These are phyloP conservation scores for Phytophthora megakarya DNA, from an alignment of 352 stramenopile species.

Conservation along the genomic window DNA sequence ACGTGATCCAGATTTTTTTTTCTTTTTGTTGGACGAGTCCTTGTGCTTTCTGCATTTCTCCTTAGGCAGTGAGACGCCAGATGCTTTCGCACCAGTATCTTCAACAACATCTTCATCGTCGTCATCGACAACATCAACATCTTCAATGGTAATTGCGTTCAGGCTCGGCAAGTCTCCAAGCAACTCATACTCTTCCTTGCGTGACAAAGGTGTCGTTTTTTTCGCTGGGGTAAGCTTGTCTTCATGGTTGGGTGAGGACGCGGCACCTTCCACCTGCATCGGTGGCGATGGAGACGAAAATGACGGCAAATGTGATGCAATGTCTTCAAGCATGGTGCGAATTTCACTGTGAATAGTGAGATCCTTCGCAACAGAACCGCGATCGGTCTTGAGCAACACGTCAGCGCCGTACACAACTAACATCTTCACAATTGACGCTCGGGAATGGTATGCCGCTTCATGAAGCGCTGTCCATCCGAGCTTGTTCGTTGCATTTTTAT, in stretches of 20 bases:
- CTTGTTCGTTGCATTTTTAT: constrained; percentile 79
- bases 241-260: constrained; percentile 37
- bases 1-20: constrained; percentile 32
- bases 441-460: constrained; percentile 80
- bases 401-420: constrained; percentile 81
- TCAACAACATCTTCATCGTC: constrained; percentile 37
- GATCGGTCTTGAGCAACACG: constrained; percentile 64
- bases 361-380: constrained; percentile 72
- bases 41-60: constrained; percentile 34
- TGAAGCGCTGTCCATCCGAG: constrained; percentile 83
- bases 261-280: constrained; percentile 11
- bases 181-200: constrained; percentile 83
- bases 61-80: constrained; percentile 22
- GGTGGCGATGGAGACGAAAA: constrained; percentile 22
- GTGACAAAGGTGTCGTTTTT: constrained; percentile 45
- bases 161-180: constrained; percentile 75
- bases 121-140: constrained; percentile 36
- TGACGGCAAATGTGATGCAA: constrained; percentile 46
- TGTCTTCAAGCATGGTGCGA: constrained; percentile 74
- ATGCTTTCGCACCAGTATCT: constrained; percentile 37
- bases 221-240: constrained; percentile 48
- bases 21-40: constrained; percentile 43
- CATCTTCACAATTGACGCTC: constrained; percentile 72
- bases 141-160: constrained; percentile 68
- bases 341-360: constrained; percentile 83